phyloP scores from a whole-genome alignment of 2,329 filamentous ascomycete species.

The Canariomyces notabilis region DNA sequence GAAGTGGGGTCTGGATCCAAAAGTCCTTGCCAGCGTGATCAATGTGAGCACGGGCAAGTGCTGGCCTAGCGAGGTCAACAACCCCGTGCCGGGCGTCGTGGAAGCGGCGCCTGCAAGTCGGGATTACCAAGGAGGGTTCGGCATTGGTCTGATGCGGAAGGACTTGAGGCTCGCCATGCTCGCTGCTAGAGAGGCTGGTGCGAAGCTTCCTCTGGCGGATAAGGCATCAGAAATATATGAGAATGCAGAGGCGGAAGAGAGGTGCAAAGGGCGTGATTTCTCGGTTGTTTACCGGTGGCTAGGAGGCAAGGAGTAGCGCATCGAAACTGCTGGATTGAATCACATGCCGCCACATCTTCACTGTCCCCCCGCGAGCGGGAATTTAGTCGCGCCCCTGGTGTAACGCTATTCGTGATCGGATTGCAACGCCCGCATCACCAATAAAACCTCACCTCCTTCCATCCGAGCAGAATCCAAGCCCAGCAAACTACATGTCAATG shows the following conservation, averaged over 20 bases:
- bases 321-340: background rate
- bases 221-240: conserved; percentile 64
- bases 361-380: background rate
- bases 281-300: conserved; percentile 75
- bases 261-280: conserved; percentile 68
- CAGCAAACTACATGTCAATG: background rate
- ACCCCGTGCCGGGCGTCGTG: conserved; percentile 83
- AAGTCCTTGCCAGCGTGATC: conserved; percentile 74
- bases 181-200: conserved; percentile 64
- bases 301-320: conserved; percentile 43
- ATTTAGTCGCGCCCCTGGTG: too few relatives aligned
- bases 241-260: conserved; percentile 54
- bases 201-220: conserved; percentile 59
- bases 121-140: conserved; percentile 75
- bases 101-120: conserved; percentile 68
- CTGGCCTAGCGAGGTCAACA: conserved; percentile 95
- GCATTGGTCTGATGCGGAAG: conserved; percentile 74
- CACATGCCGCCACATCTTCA: background rate
- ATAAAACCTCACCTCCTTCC: background rate
- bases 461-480: background rate
- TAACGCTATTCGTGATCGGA: conserved; percentile 1
- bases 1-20: conserved; percentile 54
- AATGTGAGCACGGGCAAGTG: conserved; percentile 91
- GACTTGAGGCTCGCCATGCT: conserved; percentile 67
- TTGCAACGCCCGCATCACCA: background rate